These are phyloP conservation scores for Rugosomyces carneus DNA, from an alignment of 1,284 basidiomycete species.

Conservation along the genomic window DNA sequence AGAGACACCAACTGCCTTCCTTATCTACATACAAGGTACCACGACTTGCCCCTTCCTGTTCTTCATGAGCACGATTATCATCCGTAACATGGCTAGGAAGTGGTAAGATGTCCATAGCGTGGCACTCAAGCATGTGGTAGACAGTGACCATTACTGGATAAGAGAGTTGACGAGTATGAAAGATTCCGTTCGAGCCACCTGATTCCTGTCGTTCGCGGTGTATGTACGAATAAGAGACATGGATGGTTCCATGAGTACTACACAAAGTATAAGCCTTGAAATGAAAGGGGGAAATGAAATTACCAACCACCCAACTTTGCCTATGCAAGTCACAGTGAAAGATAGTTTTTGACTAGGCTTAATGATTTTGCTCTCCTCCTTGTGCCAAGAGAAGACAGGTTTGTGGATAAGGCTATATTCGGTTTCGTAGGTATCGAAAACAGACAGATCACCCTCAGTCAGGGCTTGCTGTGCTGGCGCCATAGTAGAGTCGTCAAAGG, in stretches of 20 bases:
- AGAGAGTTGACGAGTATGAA: constrained; percentile 79
- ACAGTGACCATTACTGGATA: constrained; percentile 88
- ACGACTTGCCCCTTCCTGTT: constrained; percentile 12
- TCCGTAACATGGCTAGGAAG: constrained; percentile 35
- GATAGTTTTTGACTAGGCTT: constrained; percentile 66
- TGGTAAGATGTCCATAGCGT: constrained; percentile 72
- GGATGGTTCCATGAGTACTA: constrained; percentile 74
- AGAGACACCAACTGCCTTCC: constrained; percentile 71
- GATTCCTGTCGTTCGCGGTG: constrained; percentile 35
- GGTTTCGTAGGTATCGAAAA: constrained; percentile 87
- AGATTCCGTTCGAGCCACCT: constrained; percentile 39
- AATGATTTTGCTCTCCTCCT: constrained; percentile 51
- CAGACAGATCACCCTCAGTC: constrained; percentile 72
- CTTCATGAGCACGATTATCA: constrained; percentile 16
- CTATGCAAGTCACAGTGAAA: constrained; percentile 70
- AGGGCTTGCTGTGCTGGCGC: constrained; percentile 70
- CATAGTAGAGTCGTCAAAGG: constrained; percentile 87
- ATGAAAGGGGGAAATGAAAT: background rate
- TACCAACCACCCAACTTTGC: constrained; percentile 85
- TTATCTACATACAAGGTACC: constrained; percentile 37
- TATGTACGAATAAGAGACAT: constrained; percentile 79
- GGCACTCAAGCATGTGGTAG: constrained; percentile 86
- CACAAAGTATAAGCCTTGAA: constrained; percentile 1
- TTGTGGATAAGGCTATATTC: constrained; percentile 77
- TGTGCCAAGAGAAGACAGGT: constrained; percentile 79